These are phyloP conservation scores for Xenoacremonium recifei DNA, from an alignment of 2,329 filamentous ascomycete genomes.

Conservation along the genomic window DNA sequence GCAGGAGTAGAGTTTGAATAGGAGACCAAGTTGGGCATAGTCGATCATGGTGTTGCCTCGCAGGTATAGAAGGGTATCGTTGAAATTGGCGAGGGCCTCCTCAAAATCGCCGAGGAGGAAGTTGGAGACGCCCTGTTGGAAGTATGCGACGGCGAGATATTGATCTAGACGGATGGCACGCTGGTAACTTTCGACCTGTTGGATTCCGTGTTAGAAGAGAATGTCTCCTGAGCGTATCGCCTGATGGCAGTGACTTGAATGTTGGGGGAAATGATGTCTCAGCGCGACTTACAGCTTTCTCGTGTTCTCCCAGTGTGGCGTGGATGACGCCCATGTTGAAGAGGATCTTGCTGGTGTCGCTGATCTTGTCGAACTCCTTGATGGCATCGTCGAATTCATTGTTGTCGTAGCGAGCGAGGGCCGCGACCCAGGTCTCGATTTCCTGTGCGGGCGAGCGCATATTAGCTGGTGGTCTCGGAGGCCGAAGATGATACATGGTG, in stretches of 20 bases:
- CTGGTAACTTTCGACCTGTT: constrained; percentile 90
- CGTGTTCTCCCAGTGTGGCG: constrained; percentile 92
- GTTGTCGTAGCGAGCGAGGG: constrained; percentile 89
- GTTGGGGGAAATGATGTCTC: background rate
- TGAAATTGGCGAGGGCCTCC: constrained; percentile 96
- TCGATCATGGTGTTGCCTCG: constrained; percentile 97
- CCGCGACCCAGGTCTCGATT: constrained; percentile 97
- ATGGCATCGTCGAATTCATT: constrained; percentile 94
- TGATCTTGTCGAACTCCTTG: constrained; percentile 78
- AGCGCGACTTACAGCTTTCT: constrained; percentile 73
- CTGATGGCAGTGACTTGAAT: background rate
- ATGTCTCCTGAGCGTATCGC: background rate
- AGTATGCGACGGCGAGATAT: constrained; percentile 96
- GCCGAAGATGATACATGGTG: constrained; percentile 5
- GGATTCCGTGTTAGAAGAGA: constrained; percentile 10
- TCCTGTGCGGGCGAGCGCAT: constrained; percentile 56
- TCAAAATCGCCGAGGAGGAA: constrained; percentile 97
- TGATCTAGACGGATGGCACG: constrained; percentile 86
- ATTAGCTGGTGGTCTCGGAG: no score
- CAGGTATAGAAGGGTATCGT: constrained; percentile 92
- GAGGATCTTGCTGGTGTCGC: constrained; percentile 95
- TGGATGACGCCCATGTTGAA: constrained; percentile 99
- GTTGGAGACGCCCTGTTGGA: constrained; percentile 97
- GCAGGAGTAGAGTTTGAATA: constrained; percentile 96
- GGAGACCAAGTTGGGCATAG: constrained; percentile 91